Evolutionary conservation across 495 filamentous ascomycete species (phyloP), one percentile per base, ranked within the genome.

Genomic region (Cenococcum geophilum): DNA sequence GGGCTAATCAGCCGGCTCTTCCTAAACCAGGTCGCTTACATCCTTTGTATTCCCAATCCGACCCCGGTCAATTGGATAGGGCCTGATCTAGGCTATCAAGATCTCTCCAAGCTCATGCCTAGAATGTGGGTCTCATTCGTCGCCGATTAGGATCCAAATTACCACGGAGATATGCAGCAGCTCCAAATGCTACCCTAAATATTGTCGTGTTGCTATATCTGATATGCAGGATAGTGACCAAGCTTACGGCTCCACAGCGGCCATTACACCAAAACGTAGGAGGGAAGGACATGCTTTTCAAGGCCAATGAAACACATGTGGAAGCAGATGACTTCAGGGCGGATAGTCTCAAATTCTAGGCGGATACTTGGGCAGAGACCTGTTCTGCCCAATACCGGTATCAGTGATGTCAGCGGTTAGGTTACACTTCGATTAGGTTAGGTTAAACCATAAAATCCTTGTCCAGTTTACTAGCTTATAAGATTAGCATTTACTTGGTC

Each of bases 281-380:
- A 37, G 50, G 54, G 5, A 52, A 61, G 5, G 63, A 68, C 55
- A 68, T 63, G 8, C 58, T 68, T 5, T 68, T 68, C 48, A 63
- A 64, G 45, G 57, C 58, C 16, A 61, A 61, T 6, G 57, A 23
- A 10, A 60, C 62, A 14, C 58, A 49, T 35, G 27, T 65, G 12
- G 66, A 68, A 34, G 45, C 50, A 18, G 66, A 68, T 43, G 63
- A 63, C 18, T 67, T 49, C 16, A 51, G 63, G 57, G 47, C 51
- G 51, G 51, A 63, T 23, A 48, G 62, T n/a, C 27, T 68, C 36
- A 45, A 35, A 16, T 66, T 66, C 58, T 66, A 59, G 63, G 58
- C 48, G 2, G 48, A 51, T 14, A 51, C 48, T 5, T 51, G 48
- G 48, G 10, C 18, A 51, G 16, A 51, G 1, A 51, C 48, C 36